Evolutionary conservation across 2,329 filamentous ascomycete genomes (phyloP), one percentile per base, ranked within the genome.

Genomic region (Fusarium longipes): DNA sequence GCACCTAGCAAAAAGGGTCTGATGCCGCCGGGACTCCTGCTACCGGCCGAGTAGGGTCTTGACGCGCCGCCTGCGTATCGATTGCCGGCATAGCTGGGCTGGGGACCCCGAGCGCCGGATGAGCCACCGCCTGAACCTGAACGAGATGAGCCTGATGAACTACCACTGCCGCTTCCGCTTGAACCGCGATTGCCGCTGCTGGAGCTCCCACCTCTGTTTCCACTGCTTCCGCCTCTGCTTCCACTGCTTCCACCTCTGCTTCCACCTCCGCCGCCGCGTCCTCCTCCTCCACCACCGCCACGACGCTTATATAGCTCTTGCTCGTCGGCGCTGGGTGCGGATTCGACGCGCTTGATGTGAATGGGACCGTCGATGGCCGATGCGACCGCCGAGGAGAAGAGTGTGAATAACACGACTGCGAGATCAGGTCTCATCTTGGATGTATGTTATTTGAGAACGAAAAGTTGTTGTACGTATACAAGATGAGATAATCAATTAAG

Each of bases 41-140:
- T n/a, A 8, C 89, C 90, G 4, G 90, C 68, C 3, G 71, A 63
- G 77, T 91, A 95, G 3, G 92, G 90, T 1, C 75, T 74, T 4
- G 80, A 62, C 0, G 88, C 84, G 47, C 92, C 92, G 47, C 90
- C 90, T 35, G 86, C 85, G 73, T 84, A 91, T 50, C 75, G 71
- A 9, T 89, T 89, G 35, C 88, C 87, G 42, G 87, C 89, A 71
- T 85, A 93, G 1, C 73, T 63, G 5, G 87, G 87, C 17, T 80
- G 71, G 1, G 84, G 78, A 17, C 90, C 89, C 6, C 78, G 82
- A 5, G 89, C 89, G 10, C 77, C 74, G 47, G 64, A 56, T 15
- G 61, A 38, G 24, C 53, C 53, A 6, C 57, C 36, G 15, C 62
- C 44, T 33, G 57, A 56, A 27, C 45, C 45, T 44, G 66, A 54